Evolutionary conservation across 2,329 filamentous ascomycete genomes (phyloP).

Genomic region (Alternaria infectoria): DNA sequence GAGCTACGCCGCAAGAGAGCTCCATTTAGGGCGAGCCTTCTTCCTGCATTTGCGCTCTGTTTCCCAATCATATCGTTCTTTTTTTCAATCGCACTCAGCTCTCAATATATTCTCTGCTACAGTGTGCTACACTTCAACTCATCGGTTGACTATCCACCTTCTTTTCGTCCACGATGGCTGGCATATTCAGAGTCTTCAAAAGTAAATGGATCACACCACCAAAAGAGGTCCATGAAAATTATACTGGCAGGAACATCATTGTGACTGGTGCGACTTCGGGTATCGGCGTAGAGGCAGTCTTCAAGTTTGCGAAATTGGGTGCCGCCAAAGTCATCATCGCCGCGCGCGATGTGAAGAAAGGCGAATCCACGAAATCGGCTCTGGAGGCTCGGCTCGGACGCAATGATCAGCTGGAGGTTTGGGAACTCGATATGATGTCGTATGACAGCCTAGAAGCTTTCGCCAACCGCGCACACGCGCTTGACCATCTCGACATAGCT

Average conservation of each 20-base stretch:
- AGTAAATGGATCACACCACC: slow-evolving; percentile 46
- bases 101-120: neutral
- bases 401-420: slow-evolving; percentile 42
- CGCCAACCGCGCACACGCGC: slow-evolving; percentile 31
- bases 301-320: slow-evolving; percentile 46
- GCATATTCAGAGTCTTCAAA: slow-evolving; percentile 33
- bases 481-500: slow-evolving; percentile 46
- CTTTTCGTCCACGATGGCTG: slow-evolving; percentile 21
- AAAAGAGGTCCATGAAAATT: slow-evolving; percentile 40
- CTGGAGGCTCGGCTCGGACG: slow-evolving; percentile 37
- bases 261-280: slow-evolving; percentile 53
- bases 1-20: slow-evolving; percentile 12
- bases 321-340: slow-evolving; percentile 49
- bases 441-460: slow-evolving; percentile 44
- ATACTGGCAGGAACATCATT: slow-evolving; percentile 51
- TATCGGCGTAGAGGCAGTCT: slow-evolving; percentile 47
- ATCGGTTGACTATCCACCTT: slow-evolving; percentile 36
- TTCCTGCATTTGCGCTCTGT: slow-evolving; percentile 40
- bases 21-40: slow-evolving; percentile 45
- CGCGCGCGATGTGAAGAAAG: slow-evolving; percentile 46
- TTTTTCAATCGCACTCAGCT: no score
- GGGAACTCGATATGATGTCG: slow-evolving; percentile 46
- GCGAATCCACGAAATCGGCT: slow-evolving; percentile 38
- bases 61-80: neutral
- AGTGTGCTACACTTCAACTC: neutral